phyloP scores from a whole-genome alignment of 1,284 basidiomycete genomes.

The Microbotryum scabiosae region DNA sequence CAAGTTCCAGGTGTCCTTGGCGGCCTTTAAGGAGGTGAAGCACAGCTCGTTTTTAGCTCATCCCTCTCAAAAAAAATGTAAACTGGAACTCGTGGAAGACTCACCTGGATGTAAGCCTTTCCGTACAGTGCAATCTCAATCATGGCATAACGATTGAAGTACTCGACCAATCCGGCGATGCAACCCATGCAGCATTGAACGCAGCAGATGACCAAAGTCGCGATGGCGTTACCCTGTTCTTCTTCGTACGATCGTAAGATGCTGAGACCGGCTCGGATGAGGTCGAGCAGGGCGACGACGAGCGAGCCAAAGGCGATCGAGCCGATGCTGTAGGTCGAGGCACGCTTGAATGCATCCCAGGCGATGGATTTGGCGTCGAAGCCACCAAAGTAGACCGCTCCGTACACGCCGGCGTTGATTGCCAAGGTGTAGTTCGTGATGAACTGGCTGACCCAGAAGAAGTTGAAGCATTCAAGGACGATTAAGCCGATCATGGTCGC shows the following conservation, averaged over 20 bases:
- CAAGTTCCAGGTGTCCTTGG: slow-evolving; percentile 81
- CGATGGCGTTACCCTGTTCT: slow-evolving; percentile 63
- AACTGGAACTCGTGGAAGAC: neutral
- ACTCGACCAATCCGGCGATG: slow-evolving; percentile 61
- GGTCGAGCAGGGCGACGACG: slow-evolving; percentile 76
- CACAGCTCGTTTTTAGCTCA: slow-evolving; percentile 38
- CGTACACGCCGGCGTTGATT: slow-evolving; percentile 57
- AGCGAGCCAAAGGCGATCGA: slow-evolving; percentile 83
- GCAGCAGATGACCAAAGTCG: slow-evolving; percentile 64
- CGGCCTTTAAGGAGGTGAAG: slow-evolving; percentile 47
- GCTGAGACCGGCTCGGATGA: slow-evolving; percentile 60
- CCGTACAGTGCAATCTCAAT: slow-evolving; percentile 78
- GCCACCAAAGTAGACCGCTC: slow-evolving; percentile 11
- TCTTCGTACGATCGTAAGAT: slow-evolving; percentile 59
- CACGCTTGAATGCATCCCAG: slow-evolving; percentile 56
- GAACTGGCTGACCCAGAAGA: slow-evolving; percentile 7
- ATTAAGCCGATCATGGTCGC: slow-evolving; percentile 59
- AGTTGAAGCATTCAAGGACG: slow-evolving; percentile 48
- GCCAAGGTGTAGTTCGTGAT: slow-evolving; percentile 59
- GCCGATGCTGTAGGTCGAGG: slow-evolving; percentile 75
- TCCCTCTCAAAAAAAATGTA: neutral
- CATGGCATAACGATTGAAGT: slow-evolving; percentile 77
- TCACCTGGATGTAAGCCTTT: slow-evolving; percentile 54
- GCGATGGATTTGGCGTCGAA: slow-evolving; percentile 19
- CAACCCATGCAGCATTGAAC: slow-evolving; percentile 72